These are phyloP conservation scores for Sutorius australiensis DNA, from an alignment of 768 basidiomycete genomes.

Conservation along the genomic window DNA sequence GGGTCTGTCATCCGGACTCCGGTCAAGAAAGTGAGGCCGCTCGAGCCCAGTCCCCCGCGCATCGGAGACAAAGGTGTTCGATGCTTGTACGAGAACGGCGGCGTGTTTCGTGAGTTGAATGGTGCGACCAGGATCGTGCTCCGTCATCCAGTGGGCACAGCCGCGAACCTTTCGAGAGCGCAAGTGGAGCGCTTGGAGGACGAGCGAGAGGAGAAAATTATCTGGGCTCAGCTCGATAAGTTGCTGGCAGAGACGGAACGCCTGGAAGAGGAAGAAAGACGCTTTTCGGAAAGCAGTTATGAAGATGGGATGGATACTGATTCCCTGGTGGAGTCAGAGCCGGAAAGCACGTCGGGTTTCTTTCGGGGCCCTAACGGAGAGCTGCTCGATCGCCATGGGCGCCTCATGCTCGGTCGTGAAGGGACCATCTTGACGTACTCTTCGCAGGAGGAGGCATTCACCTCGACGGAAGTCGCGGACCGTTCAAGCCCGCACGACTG, in stretches of 20 bases:
- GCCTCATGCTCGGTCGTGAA: constrained; percentile 21
- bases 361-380: constrained; percentile 21
- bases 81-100: constrained; percentile 15
- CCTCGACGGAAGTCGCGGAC: not conserved
- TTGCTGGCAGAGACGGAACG: constrained; percentile 10
- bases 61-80: constrained; percentile 29
- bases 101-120: constrained; percentile 11
- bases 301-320: constrained; percentile 21
- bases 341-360: not conserved
- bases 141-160: constrained; percentile 19
- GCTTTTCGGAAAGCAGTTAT: constrained; percentile 8
- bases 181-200: constrained; percentile 22
- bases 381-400: constrained; percentile 15
- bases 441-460: not conserved
- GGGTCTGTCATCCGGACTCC: constrained; percentile 32
- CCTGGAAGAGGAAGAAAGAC: constrained; percentile 1
- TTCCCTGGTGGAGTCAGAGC: constrained; percentile 4
- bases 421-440: constrained; percentile 18
- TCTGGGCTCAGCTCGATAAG: constrained; percentile 9
- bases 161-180: constrained; percentile 23
- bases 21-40: constrained; percentile 25
- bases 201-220: constrained; percentile 8
- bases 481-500: not conserved
- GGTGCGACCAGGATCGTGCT: constrained; percentile 18
- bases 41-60: constrained; percentile 27